These are phyloP conservation scores for Leptodermis oblonga DNA, from an alignment of 257 asterid species.

Conservation along the genomic window DNA sequence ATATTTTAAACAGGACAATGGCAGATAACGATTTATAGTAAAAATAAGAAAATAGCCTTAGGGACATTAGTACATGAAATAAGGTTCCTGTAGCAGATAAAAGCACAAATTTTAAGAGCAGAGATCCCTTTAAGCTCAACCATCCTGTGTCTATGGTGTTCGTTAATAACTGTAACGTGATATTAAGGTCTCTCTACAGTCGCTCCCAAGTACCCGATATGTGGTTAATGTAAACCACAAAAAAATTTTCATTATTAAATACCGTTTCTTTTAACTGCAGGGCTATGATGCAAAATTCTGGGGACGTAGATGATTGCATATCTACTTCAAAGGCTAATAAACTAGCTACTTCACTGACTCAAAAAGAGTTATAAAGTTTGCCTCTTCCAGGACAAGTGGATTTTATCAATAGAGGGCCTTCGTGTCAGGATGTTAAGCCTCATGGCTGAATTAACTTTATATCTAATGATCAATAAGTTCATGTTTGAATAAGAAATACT, in stretches of 20 bases:
- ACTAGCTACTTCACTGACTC: slow-evolving; percentile 48
- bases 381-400: slow-evolving; percentile 95
- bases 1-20: no score
- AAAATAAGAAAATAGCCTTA: no score
- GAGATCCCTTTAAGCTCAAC: slow-evolving; percentile 86
- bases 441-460: slow-evolving; percentile 6
- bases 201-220: no score
- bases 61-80: no score
- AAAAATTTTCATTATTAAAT: background rate
- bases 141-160: slow-evolving; percentile 76
- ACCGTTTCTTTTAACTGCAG: slow-evolving; percentile 36
- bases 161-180: slow-evolving; percentile 82
- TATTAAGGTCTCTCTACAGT: no score
- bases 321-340: slow-evolving; percentile 94
- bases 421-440: slow-evolving; percentile 77
- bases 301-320: slow-evolving; percentile 83
- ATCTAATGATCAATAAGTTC: slow-evolving; percentile 9
- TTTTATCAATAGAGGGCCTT: slow-evolving; percentile 97
- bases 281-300: slow-evolving; percentile 87
- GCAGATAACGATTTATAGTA: no score
- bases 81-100: no score
- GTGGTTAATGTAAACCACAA: no score
- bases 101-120: slow-evolving; percentile 71
- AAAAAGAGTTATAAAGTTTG: slow-evolving; percentile 57
- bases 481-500: no score